These are phyloP conservation scores for Aspergillus pseudoviridinutans DNA, from an alignment of 2,329 filamentous ascomycete genomes.

Conservation along the genomic window DNA sequence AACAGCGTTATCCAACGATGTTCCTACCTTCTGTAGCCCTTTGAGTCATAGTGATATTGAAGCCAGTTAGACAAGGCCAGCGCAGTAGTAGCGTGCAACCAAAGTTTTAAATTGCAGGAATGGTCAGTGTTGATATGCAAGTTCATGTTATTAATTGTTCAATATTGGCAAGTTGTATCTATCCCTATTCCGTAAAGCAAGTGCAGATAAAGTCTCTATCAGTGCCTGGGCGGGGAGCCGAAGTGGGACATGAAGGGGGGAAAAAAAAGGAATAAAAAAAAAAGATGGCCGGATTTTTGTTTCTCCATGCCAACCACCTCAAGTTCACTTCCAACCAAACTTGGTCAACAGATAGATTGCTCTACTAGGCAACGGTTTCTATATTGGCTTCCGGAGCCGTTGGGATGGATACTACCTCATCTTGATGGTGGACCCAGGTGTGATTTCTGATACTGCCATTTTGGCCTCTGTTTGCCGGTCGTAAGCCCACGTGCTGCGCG, in stretches of 20 bases:
- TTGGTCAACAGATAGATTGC: conserved; percentile 10
- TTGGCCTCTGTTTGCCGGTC: conserved; percentile 7
- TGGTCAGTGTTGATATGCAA: background rate
- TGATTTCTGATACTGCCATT: conserved; percentile 15
- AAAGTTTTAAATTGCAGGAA: background rate
- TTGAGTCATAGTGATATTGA: background rate
- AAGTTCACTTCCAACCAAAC: conserved; percentile 6
- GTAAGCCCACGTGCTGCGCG: conserved; percentile 8
- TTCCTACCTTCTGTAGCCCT: background rate
- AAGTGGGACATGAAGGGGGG: background rate
- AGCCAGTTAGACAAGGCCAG: background rate
- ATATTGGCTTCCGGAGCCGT: conserved; percentile 59
- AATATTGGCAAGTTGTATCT: background rate
- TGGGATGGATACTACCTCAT: conserved; percentile 4
- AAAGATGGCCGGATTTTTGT: conserved; percentile 2
- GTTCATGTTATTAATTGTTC: background rate
- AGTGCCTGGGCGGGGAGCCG: too few relatives aligned
- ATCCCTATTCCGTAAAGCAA: background rate
- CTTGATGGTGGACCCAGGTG: conserved; percentile 17
- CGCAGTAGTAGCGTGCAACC: background rate
- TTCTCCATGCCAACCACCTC: conserved; percentile 18
- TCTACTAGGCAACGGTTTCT: conserved; percentile 54
- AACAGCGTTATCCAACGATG: background rate
- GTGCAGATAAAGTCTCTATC: background rate
- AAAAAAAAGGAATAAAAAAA: background rate